Percentiles rank a stretch among this genome's conserved stretches.
phyloP scores from a whole-genome alignment of 2,329 filamentous ascomycete species.

The Aureobasidium sp. region DNA sequence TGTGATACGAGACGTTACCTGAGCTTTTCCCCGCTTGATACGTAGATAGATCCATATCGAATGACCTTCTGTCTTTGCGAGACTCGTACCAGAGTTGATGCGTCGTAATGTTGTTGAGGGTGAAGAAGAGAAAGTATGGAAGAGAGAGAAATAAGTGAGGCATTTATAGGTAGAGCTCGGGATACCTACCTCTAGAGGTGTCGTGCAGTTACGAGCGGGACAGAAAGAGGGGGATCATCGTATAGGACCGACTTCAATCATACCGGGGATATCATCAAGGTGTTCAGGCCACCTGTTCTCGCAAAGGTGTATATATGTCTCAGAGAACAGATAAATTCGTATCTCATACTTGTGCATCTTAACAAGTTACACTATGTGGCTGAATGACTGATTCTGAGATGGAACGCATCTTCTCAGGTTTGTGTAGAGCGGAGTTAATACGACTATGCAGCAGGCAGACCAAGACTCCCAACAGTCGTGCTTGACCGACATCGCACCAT shows the following conservation, averaged over 20 bases:
- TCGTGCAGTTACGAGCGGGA: slow-evolving; percentile 1
- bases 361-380: no score
- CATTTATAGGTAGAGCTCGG: slow-evolving; percentile 3
- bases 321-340: not conserved
- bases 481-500: not conserved
- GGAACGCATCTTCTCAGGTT: no score
- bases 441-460: not conserved
- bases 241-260: not conserved
- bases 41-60: not conserved
- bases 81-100: not conserved
- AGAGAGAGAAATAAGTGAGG: not conserved
- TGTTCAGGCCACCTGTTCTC: not conserved
- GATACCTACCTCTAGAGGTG: slow-evolving; percentile 2
- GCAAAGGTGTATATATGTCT: not conserved
- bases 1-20: slow-evolving; percentile 11
- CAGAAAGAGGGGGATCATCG: not conserved
- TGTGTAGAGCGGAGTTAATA: no score
- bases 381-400: no score
- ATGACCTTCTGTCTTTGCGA: not conserved
- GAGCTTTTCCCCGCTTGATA: not conserved
- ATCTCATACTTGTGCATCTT: no score
- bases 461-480: not conserved
- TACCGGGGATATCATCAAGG: not conserved
- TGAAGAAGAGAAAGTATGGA: not conserved
- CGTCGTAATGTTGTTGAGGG: no score